Evolutionary conservation across 371 early-diverging fungal genomes (phyloP).

Genomic region (Mortierella sp.): DNA sequence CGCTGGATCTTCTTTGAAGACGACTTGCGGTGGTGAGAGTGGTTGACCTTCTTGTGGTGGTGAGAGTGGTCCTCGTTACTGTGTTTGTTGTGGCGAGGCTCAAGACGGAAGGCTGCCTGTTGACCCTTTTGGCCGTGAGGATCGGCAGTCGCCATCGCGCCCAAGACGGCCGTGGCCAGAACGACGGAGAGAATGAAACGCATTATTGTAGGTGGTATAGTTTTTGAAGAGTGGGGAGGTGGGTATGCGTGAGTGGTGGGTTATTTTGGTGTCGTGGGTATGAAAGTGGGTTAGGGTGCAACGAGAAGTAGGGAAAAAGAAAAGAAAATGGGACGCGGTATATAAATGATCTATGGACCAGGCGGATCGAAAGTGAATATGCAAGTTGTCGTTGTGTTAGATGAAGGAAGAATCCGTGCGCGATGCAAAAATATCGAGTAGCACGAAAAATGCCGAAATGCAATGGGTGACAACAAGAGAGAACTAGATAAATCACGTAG

Average conservation of each 20-base stretch:
- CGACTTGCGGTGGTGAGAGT: constrained; percentile 31
- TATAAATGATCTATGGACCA: neutral
- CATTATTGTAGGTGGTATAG: constrained; percentile 19
- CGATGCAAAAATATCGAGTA: neutral
- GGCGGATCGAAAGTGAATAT: neutral
- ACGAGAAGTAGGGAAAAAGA: neutral
- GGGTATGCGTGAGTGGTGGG: neutral
- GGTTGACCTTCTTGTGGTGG: constrained; percentile 18
- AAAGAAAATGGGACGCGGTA: neutral
- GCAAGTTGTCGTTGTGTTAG: neutral
- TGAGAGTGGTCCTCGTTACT: neutral
- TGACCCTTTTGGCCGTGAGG: constrained; percentile 17
- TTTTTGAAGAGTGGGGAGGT: neutral
- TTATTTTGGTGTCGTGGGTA: neutral
- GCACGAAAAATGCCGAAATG: neutral
- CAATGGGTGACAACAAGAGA: neutral
- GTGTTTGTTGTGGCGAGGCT: constrained; percentile 38
- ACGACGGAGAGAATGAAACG: constrained; percentile 49
- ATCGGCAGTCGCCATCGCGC: constrained; percentile 42
- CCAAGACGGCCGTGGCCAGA: constrained; percentile 43
- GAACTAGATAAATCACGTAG: neutral
- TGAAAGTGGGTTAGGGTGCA: neutral
- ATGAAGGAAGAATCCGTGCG: neutral
- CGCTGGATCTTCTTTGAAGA: constrained; percentile 20
- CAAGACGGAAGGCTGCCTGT: constrained; percentile 46